Conservation (phyloP, 75 land plant genomes). For the Pinus taeda region DNA sequence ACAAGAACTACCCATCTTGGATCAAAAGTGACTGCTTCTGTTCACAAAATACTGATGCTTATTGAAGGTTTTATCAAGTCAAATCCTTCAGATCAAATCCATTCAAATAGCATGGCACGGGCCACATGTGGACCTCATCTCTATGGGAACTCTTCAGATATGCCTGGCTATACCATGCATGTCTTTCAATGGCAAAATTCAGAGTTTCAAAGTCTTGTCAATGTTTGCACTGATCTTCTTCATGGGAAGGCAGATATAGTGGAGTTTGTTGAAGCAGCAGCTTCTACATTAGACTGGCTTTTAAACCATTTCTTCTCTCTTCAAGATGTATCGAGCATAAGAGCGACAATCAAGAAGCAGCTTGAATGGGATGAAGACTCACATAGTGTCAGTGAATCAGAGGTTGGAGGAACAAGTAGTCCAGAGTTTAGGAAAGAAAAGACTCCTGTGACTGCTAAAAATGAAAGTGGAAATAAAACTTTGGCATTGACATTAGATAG, state of each 20-base stretch:
- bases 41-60: constrained; percentile 53
- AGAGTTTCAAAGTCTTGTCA: constrained; percentile 46
- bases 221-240: constrained; percentile 50
- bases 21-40: constrained; percentile 25
- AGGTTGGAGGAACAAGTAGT: constrained; percentile 10
- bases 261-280: constrained; percentile 40
- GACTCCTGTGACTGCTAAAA: neutral
- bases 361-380: constrained; percentile 27
- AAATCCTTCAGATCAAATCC: constrained; percentile 14
- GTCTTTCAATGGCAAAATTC: constrained; percentile 58
- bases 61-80: constrained; percentile 47
- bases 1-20: constrained; percentile 10
- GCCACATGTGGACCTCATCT: constrained; percentile 11
- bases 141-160: constrained; percentile 13
- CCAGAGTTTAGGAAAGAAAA: constrained; percentile 6
- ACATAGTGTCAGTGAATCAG: constrained; percentile 13
- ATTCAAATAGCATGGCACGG: constrained; percentile 11
- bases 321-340: constrained; percentile 62
- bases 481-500: too few species aligned
- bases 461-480: too few species aligned
- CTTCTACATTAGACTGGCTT: constrained; percentile 60
- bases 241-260: constrained; percentile 44
- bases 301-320: constrained; percentile 57
- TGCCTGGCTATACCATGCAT: constrained; percentile 28
- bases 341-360: constrained; percentile 37